phyloP scores from a whole-genome alignment of 2,329 filamentous ascomycete species.

The Fusarium liriodendri region DNA sequence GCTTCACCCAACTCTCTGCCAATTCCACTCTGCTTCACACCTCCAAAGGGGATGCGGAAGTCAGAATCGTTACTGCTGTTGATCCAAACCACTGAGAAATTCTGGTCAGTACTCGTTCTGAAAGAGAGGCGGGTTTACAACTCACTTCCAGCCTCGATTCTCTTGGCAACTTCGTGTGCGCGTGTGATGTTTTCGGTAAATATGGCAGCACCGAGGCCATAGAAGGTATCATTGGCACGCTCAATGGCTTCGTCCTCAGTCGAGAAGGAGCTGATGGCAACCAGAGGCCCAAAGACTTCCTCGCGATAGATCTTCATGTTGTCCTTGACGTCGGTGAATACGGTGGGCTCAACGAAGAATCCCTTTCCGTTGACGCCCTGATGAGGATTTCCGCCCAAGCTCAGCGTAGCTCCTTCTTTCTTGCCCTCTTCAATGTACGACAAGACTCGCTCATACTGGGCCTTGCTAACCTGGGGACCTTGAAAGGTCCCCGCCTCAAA shows the following conservation, averaged over 20 bases:
- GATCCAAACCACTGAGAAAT: constrained; percentile 56
- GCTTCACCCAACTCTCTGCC: constrained; percentile 57
- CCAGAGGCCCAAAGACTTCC: constrained; percentile 58
- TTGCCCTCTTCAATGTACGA: constrained; percentile 76
- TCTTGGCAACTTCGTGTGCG: background rate
- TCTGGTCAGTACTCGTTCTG: background rate
- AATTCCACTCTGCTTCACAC: constrained; percentile 58
- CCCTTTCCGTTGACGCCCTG: constrained; percentile 20
- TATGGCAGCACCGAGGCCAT: background rate
- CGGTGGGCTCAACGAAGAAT: constrained; percentile 57
- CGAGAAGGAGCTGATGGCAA: constrained; percentile 52
- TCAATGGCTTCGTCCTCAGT: constrained; percentile 49
- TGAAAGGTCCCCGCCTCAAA: constrained; percentile 76
- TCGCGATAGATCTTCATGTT: constrained; percentile 56
- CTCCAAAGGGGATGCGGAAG: constrained; percentile 55
- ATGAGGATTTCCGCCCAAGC: background rate
- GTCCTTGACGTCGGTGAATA: constrained; percentile 53
- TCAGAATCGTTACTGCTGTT: constrained; percentile 58
- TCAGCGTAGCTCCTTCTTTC: constrained; percentile 62
- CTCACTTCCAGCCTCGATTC: background rate
- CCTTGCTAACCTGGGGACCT: constrained; percentile 76
- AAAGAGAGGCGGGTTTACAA: background rate
- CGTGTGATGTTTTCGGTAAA: background rate
- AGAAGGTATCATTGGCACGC: background rate
- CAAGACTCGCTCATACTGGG: constrained; percentile 76